Base-by-base conservation (phyloP, 306 rosid genomes). In the Rosa rugosa region DNA sequence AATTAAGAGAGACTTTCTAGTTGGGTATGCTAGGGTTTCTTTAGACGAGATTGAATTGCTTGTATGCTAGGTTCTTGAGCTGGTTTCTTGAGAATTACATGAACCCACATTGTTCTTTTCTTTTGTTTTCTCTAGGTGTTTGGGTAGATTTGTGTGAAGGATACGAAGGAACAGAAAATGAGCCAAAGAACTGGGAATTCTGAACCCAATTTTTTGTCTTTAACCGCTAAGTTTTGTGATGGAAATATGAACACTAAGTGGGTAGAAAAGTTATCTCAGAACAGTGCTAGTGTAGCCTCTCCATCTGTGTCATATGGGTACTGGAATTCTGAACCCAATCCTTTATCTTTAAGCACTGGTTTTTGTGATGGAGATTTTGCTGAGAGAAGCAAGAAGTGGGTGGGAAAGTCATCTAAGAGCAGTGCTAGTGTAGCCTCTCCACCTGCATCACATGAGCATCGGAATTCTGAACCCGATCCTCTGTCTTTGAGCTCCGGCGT, bases 71-170 rank as follows among this genome's bases (percentile, higher is more conserved):
- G 34, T 34, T 64, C 22, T 63, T 59, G n/a, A 3, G 50, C 40
- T 67, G 13, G 69, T 23, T 77, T 54, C 59, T 54, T 78, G 38
- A 66, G 45, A 16, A 14, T 69, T 50, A 18, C 45, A 23, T 49
- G 8, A 56, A 41, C 75, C 56, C 44, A 25, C 31, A 13, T 22
- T 27, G 25, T 51, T 27, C 14, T 16, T 77, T 27, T 73, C 31
- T 73, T 8, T 73, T 42, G 23, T n/a, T 36, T 44, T 62, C 8
- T 74, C 40, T 75, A 18, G 27, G 76, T 50, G 27, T 51, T 59
- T 23, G 11, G 14, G 46, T 25, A 70, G 56, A 25, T 50, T 72
- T 11, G 75, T 72, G 10, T 7, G 40, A 72, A 31, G 60, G 51
- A 50, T 8, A 46, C 3, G 76, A 70, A 69, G 20, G 20, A 22